A percentile compares a stretch with the other conserved stretches of the same genome.
Conservation (phyloP, 2,329 filamentous ascomycete genomes). For the Chrysosporium keratinophilum region DNA sequence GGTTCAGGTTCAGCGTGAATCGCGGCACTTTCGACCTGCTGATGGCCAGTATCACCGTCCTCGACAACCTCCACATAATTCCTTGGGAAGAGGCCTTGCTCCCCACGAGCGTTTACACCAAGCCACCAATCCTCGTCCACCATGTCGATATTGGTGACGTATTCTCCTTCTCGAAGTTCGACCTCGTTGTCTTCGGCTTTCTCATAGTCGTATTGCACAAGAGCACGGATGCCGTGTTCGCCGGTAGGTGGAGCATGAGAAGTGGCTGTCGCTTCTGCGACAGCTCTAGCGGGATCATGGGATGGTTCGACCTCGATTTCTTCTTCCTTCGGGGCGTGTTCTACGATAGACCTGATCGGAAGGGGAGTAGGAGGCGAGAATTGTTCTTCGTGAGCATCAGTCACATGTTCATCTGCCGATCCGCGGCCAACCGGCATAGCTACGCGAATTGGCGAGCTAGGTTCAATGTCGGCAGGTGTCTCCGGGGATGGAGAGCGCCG, state of each 20-base stretch:
- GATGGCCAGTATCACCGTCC: slow-evolving; percentile 38
- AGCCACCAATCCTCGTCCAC: slow-evolving; percentile 99
- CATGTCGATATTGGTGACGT: slow-evolving; percentile 87
- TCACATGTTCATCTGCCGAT: slow-evolving; percentile 36
- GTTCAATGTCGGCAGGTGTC: slow-evolving; percentile 40
- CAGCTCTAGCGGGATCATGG: slow-evolving; percentile 51
- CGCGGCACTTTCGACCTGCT: slow-evolving; percentile 24
- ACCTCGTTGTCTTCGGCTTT: slow-evolving; percentile 97
- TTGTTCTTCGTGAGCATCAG: slow-evolving; percentile 36
- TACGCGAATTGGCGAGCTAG: slow-evolving; percentile 68
- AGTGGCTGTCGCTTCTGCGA: slow-evolving; percentile 47
- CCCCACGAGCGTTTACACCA: slow-evolving; percentile 74
- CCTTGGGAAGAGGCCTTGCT: slow-evolving; percentile 85
- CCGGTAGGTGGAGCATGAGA: slow-evolving; percentile 31
- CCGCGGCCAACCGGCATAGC: slow-evolving; percentile 72
- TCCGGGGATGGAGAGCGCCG: slow-evolving; percentile 37
- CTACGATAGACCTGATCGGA: slow-evolving; percentile 53
- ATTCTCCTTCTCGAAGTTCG: slow-evolving; percentile 77
- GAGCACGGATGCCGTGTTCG: slow-evolving; percentile 56
- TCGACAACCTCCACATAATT: slow-evolving; percentile 89
- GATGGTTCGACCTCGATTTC: slow-evolving; percentile 55
- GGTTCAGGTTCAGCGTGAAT: slow-evolving; percentile 27
- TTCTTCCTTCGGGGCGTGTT: slow-evolving; percentile 53
- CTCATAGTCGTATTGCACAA: slow-evolving; percentile 91
- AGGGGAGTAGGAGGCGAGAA: slow-evolving; percentile 38